Conservation (phyloP, 1,284 basidiomycete genomes). For the Pascua guehoae region DNA sequence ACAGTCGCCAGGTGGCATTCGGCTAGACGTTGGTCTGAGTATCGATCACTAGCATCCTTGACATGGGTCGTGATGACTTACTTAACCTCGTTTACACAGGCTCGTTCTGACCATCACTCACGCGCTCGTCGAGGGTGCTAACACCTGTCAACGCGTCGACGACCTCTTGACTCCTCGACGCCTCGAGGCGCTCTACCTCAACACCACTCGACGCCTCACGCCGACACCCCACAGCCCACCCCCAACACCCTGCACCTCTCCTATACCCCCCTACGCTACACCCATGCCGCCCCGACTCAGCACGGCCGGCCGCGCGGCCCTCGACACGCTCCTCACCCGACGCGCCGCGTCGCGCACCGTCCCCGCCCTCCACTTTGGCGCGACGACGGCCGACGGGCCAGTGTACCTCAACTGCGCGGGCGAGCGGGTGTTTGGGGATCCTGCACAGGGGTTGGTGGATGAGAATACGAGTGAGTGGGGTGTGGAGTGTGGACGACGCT, state of each 20-base stretch:
- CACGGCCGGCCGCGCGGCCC: slow-evolving; percentile 14
- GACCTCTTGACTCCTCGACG: too few species aligned
- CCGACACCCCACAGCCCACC: too few species aligned
- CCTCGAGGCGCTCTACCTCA: too few species aligned
- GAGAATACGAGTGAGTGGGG: slow-evolving; percentile 26
- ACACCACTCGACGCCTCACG: too few species aligned
- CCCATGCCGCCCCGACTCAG: slow-evolving; percentile 11
- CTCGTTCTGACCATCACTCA: not conserved
- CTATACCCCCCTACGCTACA: not conserved
- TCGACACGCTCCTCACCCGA: slow-evolving; percentile 22
- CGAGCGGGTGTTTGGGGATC: slow-evolving; percentile 26
- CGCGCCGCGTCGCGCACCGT: slow-evolving; percentile 18
- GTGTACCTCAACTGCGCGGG: slow-evolving; percentile 30
- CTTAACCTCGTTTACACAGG: too few species aligned
- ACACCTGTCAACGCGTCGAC: too few species aligned
- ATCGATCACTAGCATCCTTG: too few species aligned
- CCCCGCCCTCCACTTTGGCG: slow-evolving; percentile 31
- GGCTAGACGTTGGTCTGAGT: too few species aligned
- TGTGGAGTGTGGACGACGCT: too few species aligned
- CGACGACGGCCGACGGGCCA: slow-evolving; percentile 27
- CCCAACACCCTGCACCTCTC: too few species aligned
- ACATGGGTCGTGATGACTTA: too few species aligned
- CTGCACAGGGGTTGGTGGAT: slow-evolving; percentile 20
- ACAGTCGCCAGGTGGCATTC: too few species aligned
- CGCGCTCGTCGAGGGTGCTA: not conserved